phyloP scores from a whole-genome alignment of 345 rosid species.

The Theobroma cacao region DNA sequence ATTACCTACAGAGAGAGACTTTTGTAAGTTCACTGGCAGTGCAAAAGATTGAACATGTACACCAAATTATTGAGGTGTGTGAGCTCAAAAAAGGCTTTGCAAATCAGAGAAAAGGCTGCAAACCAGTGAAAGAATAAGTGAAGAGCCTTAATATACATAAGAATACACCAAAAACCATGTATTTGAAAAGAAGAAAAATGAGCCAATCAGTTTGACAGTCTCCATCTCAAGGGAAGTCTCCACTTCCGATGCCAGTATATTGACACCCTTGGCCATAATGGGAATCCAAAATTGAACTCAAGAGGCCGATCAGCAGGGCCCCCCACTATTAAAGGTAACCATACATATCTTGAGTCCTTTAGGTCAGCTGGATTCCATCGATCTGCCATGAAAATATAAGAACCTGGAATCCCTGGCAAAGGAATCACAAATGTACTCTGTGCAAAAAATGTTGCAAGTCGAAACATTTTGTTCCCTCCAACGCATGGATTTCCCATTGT shows the following conservation, averaged over 20 bases:
- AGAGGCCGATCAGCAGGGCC: constrained; percentile 81
- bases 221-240: constrained; percentile 59
- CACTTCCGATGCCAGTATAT: constrained; percentile 93
- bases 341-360: constrained; percentile 82
- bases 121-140: constrained; percentile 31
- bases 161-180: constrained; percentile 15
- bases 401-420: constrained; percentile 60
- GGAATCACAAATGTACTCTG: constrained; percentile 90
- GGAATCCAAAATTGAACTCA: constrained; percentile 69
- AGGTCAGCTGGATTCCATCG: constrained; percentile 92
- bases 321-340: constrained; percentile 80
- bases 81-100: background rate
- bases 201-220: constrained; percentile 20
- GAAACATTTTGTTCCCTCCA: constrained; percentile 75
- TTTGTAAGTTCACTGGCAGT: constrained; percentile 5
- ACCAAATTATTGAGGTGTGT: background rate
- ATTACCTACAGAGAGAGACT: background rate
- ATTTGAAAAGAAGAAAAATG: background rate
- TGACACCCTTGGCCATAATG: constrained; percentile 82
- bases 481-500: constrained; percentile 83
- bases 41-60: constrained; percentile 1
- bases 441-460: constrained; percentile 71
- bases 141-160: constrained; percentile 14
- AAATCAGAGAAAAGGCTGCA: background rate
- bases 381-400: constrained; percentile 88